Percentiles rank a stretch among this genome's conserved stretches.
These are phyloP conservation scores for Jackrogersella minutella DNA, from an alignment of 495 filamentous ascomycete species.

Conservation along the genomic window DNA sequence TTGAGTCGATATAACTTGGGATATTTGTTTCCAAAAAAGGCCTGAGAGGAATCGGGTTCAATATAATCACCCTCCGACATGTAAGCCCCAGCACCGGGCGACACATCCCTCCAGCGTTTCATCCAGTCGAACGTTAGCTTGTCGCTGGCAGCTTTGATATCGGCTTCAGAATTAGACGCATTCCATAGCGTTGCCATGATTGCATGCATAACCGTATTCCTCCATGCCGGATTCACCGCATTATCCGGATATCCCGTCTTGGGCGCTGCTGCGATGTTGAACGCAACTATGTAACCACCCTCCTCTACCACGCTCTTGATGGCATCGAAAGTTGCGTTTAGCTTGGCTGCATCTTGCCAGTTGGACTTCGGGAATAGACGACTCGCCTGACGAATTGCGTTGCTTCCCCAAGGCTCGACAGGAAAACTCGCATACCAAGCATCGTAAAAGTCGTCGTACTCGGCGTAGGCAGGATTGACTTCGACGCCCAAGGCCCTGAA, in stretches of 20 bases:
- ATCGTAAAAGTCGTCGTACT: slow-evolving; percentile 57
- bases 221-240: slow-evolving; percentile 52
- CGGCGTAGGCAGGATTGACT: slow-evolving; percentile 54
- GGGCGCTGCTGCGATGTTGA: slow-evolving; percentile 55
- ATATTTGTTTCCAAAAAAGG: slow-evolving; percentile 63
- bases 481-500: slow-evolving; percentile 47
- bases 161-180: slow-evolving; percentile 41
- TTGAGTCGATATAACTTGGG: slow-evolving; percentile 54
- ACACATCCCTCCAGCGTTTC: slow-evolving; percentile 49
- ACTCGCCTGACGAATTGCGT: slow-evolving; percentile 49
- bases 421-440: slow-evolving; percentile 57
- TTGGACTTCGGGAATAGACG: slow-evolving; percentile 55
- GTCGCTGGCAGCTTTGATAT: slow-evolving; percentile 50
- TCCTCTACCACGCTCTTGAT: slow-evolving; percentile 51
- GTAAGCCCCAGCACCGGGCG: slow-evolving; percentile 52
- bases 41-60: slow-evolving; percentile 65
- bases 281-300: slow-evolving; percentile 55
- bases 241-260: slow-evolving; percentile 45
- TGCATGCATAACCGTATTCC: slow-evolving; percentile 49
- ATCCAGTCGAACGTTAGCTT: slow-evolving; percentile 61
- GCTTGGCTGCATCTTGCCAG: slow-evolving; percentile 43
- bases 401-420: slow-evolving; percentile 53
- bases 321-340: slow-evolving; percentile 52
- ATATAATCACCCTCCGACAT: slow-evolving; percentile 59
- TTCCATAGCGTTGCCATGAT: slow-evolving; percentile 56